Percentiles rank a stretch among this genome's conserved stretches.
Evolutionary conservation across 768 basidiomycete genomes (phyloP).

Genomic region (Pilatotrama ljubarskyi): DNA sequence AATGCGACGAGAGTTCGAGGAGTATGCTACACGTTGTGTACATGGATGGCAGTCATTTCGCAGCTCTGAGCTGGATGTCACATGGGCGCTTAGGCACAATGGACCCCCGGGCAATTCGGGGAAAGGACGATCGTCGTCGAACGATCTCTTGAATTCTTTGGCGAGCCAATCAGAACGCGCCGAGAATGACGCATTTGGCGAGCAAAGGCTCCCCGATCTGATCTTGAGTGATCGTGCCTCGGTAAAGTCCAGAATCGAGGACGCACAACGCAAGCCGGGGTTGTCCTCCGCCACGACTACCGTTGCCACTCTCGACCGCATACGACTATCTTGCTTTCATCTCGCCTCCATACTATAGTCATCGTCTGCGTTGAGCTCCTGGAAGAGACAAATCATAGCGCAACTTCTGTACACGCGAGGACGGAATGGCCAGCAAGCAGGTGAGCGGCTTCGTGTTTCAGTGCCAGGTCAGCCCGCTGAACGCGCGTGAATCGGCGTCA

Average conservation of each 20-base stretch:
- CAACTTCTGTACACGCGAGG: not conserved
- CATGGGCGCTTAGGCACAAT: not conserved
- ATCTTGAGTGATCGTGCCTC: slow-evolving; percentile 21
- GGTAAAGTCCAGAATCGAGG: slow-evolving; percentile 6
- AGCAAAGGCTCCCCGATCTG: slow-evolving; percentile 22
- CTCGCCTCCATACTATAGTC: not conserved
- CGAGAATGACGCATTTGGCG: not conserved
- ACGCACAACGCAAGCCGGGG: not conserved
- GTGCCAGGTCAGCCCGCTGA: not conserved
- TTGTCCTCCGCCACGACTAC: slow-evolving; percentile 18
- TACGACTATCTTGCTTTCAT: not conserved
- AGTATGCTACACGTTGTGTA: not conserved
- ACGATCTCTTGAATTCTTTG: slow-evolving; percentile 15
- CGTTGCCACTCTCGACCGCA: slow-evolving; percentile 15
- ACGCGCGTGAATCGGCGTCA: slow-evolving; percentile 31
- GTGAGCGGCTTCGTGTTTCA: slow-evolving; percentile 34
- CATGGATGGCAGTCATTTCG: too few species aligned
- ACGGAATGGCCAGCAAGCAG: slow-evolving; percentile 65
- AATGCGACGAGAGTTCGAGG: too few species aligned
- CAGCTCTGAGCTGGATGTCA: not conserved
- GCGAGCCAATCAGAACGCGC: slow-evolving; percentile 12
- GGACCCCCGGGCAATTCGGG: slow-evolving; percentile 3
- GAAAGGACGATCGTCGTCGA: slow-evolving; percentile 9
- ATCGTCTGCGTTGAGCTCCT: not conserved
- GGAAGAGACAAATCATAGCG: not conserved